Evolutionary conservation across 176 grass and related monocot genomes (phyloP), one percentile per base, ranked within the genome.

Genomic region (Dactylis glomerata): DNA sequence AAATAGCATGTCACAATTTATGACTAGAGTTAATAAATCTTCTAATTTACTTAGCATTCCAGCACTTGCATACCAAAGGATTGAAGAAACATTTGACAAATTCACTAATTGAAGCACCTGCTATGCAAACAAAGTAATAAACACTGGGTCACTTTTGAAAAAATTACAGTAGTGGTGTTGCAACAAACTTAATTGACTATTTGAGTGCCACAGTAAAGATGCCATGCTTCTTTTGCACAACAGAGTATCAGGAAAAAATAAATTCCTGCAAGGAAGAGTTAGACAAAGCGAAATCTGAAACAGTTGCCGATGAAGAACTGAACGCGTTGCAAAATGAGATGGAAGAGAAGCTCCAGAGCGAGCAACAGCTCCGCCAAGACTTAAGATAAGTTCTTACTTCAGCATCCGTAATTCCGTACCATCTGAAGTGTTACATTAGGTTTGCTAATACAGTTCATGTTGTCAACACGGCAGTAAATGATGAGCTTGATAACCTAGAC

Each of bases 351-450:
- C 76, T 91, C 15, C 82, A 83, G 78, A 84, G 64, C 20, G 92
- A 91, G 71, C 61, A 85, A 22, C 69, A 86, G 55, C 89, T 97
- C 84, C 87, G 79, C 28, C 42, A 83, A 69, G 90, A 93, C 27
- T 88, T 95, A 88, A 95, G 92, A 97, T 97, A 91, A 90, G 89
- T 77, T 86, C 51, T 83, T 91, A 64, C 37, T 68, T 88, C 62
- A 69, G 15, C 41, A 89, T 73, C 5, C 52, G 1, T 82, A 51
- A 3, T 30, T 74, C 66, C 26, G 26, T 28, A 73, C 30, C 42
- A 20, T 69, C 31, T 81, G 14, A 77, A 86, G 56, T 72, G 9
- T 17, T 78, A 30, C 3, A 41, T 68, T 49, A 81, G 37, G 16
- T 56, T 86, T 81, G 27, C 72, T 83, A 17, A 91, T 36, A 28